phyloP scores from a whole-genome alignment of 208 protist genomes.

The Plasmodiophora brassicae region DNA sequence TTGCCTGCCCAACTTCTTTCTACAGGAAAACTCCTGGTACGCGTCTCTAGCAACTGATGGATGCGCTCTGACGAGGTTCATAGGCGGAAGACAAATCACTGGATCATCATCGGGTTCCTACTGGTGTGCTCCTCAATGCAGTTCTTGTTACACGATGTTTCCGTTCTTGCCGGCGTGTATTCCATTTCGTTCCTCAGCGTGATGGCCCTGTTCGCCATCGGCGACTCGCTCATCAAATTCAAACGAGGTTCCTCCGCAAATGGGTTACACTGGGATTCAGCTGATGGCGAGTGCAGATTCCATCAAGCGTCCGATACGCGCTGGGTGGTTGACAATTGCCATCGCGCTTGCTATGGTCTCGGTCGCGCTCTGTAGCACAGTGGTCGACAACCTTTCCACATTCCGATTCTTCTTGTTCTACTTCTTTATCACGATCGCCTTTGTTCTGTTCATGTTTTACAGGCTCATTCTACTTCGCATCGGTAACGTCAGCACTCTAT shows the following conservation, averaged over 20 bases:
- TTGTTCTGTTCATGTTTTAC: neutral
- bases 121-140: slow-evolving; percentile 53
- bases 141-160: slow-evolving; percentile 46
- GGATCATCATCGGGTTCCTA: slow-evolving; percentile 59
- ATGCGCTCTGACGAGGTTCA: neutral
- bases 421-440: neutral
- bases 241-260: slow-evolving; percentile 53
- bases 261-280: slow-evolving; percentile 16
- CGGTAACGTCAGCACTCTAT: neutral
- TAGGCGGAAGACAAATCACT: slow-evolving; percentile 49
- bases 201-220: slow-evolving; percentile 69
- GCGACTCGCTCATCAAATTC: slow-evolving; percentile 75
- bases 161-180: slow-evolving; percentile 59
- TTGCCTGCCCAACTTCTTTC: slow-evolving; percentile 55
- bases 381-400: neutral
- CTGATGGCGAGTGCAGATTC: too few species aligned
- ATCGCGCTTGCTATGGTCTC: slow-evolving; percentile 51
- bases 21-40: slow-evolving; percentile 37
- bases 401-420: neutral
- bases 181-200: slow-evolving; percentile 67
- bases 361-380: slow-evolving; percentile 56
- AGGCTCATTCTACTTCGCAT: neutral
- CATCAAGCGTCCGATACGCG: slow-evolving; percentile 34
- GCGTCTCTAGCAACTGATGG: neutral
- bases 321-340: slow-evolving; percentile 50